A percentile compares a stretch with the other conserved stretches of the same genome.
phyloP scores from a whole-genome alignment of 805 yeast genomes.

The Candida stauntonica region DNA sequence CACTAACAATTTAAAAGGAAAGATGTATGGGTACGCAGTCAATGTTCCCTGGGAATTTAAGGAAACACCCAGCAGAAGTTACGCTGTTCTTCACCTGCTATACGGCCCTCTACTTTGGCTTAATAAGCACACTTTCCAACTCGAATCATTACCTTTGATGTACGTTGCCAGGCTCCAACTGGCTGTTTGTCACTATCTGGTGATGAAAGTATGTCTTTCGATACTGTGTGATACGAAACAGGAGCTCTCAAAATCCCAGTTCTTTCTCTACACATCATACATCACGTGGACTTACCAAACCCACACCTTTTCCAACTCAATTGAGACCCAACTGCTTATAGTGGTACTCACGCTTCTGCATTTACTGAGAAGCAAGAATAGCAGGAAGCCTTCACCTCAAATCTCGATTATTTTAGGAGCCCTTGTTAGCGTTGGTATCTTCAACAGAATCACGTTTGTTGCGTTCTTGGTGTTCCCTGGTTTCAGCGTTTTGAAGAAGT shows the following conservation, averaged over 20 bases:
- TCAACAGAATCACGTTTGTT: conserved; percentile 81
- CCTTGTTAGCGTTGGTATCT: conserved; percentile 60
- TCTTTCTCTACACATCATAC: conserved; percentile 52
- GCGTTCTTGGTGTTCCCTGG: conserved; percentile 70
- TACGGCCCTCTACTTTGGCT: conserved; percentile 63
- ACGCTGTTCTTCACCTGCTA: conserved; percentile 57
- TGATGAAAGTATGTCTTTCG: conserved; percentile 35
- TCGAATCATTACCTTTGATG: conserved; percentile 48
- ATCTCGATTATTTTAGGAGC: conserved; percentile 38
- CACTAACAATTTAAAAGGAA: conserved; percentile 14
- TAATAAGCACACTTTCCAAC: conserved; percentile 26
- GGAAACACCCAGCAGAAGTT: conserved; percentile 61
- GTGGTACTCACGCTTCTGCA: conserved; percentile 39
- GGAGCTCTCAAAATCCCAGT: conserved; percentile 37
- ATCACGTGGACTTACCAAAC: conserved; percentile 76
- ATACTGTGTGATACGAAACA: conserved; percentile 45
- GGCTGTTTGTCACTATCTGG: conserved; percentile 32
- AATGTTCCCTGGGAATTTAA: conserved; percentile 81
- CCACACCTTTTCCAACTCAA: conserved; percentile 84
- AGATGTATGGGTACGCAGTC: conserved; percentile 39
- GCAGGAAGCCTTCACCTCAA: conserved; percentile 13
- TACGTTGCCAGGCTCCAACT: conserved; percentile 49
- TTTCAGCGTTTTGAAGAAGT: conserved; percentile 40
- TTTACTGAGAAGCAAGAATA: conserved; percentile 22
- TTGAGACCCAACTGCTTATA: conserved; percentile 54